Base-by-base conservation (phyloP, 2,329 filamentous ascomycete genomes). In the Microsporum ferrugineum region DNA sequence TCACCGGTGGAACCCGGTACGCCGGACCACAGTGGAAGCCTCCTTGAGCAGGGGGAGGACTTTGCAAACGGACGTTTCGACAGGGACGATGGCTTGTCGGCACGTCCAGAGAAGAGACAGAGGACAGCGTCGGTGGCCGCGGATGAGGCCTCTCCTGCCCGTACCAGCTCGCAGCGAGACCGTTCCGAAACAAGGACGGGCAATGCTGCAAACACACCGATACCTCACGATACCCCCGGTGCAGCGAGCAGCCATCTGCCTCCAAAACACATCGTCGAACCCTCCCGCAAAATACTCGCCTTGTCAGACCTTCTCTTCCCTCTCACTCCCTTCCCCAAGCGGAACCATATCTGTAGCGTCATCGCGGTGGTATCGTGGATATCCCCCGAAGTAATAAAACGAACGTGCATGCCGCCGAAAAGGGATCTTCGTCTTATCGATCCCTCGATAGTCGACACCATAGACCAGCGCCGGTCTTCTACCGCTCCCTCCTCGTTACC, bases 351-450 rank as follows among this genome's bases (percentile, higher is more conserved):
- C 43, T 69, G 68, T 55, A 65, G 66, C 27, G 49, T 70, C 39
- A 62, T 71, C 53, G 68, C 58, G 29, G 57, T 71, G 34, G 64
- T 71, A 51, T 66, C 66, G 23, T 69, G 66, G 67, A 62, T 68
- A 4, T 70, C 68, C 1, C 63, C 68, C 1, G 62, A 62, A 1
- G 33, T 66, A 5, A 65, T 70, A 29, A 65, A 65, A 41, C 64
- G 65, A n/a, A 61, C 64, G 0, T 62, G 63, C 7, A 69, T 69
- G 60, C 67, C 69, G 12, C 65, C 65, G 0, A 71, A 71, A 55
- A 68, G 70, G 1, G 68, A 71, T 53, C 59, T 71, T 57, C 68
- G 69, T 33, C 64, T 71, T 41, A 64, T 69, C 14, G 70, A 71
- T 59, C 62, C 65, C 7, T 66, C 65, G 23, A 65, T 69, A 31